phyloP scores from a whole-genome alignment of 108 stramenopile genomes.

The Pseudonitzschia multiseries region DNA sequence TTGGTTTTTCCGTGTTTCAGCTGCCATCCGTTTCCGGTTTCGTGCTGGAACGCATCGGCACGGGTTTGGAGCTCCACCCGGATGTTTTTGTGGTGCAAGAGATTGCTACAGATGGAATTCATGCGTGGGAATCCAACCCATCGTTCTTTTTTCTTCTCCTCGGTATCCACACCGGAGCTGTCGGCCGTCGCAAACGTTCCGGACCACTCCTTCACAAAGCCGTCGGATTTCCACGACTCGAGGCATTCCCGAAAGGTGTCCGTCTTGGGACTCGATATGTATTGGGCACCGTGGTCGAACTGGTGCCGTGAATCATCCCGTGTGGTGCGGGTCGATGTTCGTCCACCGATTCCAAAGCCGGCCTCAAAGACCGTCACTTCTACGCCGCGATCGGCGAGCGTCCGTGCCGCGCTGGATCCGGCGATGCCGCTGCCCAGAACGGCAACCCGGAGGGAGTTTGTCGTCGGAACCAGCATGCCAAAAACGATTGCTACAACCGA shows the following conservation, averaged over 20 bases:
- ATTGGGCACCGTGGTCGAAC: conserved; percentile 44
- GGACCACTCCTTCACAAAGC: conserved; percentile 31
- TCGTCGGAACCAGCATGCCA: conserved; percentile 3
- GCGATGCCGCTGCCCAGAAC: conserved; percentile 37
- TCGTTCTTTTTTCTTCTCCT: conserved; percentile 9
- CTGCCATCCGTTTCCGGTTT: conserved; percentile 11
- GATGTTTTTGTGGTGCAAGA: conserved; percentile 25
- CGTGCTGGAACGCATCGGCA: conserved; percentile 14
- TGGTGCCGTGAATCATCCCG: conserved; percentile 14
- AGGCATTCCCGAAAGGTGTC: conserved; percentile 24
- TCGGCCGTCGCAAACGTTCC: conserved; percentile 20
- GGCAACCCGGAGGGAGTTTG: conserved; percentile 25
- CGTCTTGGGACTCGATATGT: conserved; percentile 33
- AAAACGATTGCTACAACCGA: background rate
- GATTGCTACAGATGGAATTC: conserved; percentile 31
- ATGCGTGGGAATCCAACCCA: conserved; percentile 35
- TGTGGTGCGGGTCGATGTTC: conserved; percentile 34
- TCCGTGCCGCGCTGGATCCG: conserved; percentile 32
- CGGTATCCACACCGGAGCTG: background rate
- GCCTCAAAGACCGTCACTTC: conserved; percentile 35
- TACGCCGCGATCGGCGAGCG: conserved; percentile 25
- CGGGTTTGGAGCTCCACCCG: conserved; percentile 22
- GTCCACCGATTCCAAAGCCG: conserved; percentile 38
- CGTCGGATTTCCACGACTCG: conserved; percentile 20
- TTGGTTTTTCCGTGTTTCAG: conserved; percentile 14